Conservation (phyloP, 192 early-diverging fungal genomes). For the Phlyctochytrium bullatum region DNA sequence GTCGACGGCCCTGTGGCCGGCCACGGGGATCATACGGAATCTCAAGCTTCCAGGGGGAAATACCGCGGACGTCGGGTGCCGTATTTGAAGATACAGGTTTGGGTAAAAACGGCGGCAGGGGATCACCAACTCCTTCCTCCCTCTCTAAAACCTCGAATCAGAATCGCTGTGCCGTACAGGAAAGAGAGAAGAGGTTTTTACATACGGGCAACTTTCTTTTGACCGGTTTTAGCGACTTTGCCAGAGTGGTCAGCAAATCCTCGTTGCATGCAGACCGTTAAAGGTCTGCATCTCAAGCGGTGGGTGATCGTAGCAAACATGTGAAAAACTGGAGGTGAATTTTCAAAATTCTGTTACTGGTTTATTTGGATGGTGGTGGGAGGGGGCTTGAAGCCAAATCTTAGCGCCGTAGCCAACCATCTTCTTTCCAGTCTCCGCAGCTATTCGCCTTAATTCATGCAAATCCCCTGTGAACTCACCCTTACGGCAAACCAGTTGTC, state of each 20-base stretch:
- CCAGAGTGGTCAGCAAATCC: conserved; percentile 13
- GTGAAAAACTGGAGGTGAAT: no score
- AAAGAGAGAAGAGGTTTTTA: neutral
- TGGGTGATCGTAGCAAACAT: no score
- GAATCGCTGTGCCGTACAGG: neutral
- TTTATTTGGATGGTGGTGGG: no score
- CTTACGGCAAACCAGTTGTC: conserved; percentile 84
- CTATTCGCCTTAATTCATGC: no score
- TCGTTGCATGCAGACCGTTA: no score
- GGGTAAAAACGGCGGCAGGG: conserved; percentile 39
- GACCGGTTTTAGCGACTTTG: conserved; percentile 28
- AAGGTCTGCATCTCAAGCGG: no score
- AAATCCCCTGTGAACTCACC: no score
- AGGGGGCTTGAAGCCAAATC: no score
- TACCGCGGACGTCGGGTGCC: conserved; percentile 28
- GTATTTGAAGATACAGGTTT: conserved; percentile 11
- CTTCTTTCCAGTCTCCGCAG: no score
- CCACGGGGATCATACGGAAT: conserved; percentile 34
- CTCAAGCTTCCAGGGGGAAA: conserved; percentile 17
- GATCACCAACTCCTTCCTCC: conserved; percentile 29
- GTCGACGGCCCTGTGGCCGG: conserved; percentile 16
- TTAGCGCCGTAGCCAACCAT: no score
- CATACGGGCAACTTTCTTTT: conserved; percentile 18
- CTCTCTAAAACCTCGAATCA: conserved; percentile 1
- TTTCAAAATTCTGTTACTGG: no score